phyloP scores from a whole-genome alignment of 306 rosid genomes.

The Trichosanthes cucumerina region DNA sequence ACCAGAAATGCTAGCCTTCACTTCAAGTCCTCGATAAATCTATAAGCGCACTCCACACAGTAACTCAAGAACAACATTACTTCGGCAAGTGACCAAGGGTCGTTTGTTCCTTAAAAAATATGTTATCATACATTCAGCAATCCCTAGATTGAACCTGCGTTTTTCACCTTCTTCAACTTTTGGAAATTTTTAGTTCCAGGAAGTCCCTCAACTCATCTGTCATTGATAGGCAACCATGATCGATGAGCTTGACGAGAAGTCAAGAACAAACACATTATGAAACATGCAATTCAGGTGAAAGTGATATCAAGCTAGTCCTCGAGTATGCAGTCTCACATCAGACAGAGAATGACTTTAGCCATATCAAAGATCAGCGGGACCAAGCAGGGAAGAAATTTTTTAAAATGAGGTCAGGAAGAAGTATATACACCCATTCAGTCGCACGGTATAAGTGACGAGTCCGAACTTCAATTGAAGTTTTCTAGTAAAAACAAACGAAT shows the following conservation, averaged over 20 bases:
- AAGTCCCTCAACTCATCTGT: too few species aligned
- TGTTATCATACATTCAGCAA: too few species aligned
- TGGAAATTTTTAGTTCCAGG: too few species aligned
- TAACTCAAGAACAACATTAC: conserved; percentile 49
- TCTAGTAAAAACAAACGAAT: too few species aligned
- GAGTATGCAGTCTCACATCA: not conserved
- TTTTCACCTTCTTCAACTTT: too few species aligned
- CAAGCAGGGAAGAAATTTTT: not conserved
- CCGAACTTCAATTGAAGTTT: not conserved
- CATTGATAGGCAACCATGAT: too few species aligned
- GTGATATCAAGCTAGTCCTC: not conserved
- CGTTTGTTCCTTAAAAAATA: too few species aligned
- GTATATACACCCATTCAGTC: not conserved
- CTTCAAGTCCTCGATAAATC: conserved; percentile 36
- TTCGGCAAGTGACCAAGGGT: too few species aligned
- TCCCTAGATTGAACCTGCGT: too few species aligned
- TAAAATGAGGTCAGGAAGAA: not conserved
- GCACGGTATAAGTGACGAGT: too few species aligned
- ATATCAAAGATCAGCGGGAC: not conserved
- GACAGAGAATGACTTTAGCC: not conserved
- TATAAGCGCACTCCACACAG: conserved; percentile 58
- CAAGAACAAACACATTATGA: too few species aligned
- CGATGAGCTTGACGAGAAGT: too few species aligned
- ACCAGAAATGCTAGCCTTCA: conserved; percentile 40
- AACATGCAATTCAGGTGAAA: not conserved